phyloP scores from a whole-genome alignment of 768 basidiomycete species.

The Podaxis sp. region DNA sequence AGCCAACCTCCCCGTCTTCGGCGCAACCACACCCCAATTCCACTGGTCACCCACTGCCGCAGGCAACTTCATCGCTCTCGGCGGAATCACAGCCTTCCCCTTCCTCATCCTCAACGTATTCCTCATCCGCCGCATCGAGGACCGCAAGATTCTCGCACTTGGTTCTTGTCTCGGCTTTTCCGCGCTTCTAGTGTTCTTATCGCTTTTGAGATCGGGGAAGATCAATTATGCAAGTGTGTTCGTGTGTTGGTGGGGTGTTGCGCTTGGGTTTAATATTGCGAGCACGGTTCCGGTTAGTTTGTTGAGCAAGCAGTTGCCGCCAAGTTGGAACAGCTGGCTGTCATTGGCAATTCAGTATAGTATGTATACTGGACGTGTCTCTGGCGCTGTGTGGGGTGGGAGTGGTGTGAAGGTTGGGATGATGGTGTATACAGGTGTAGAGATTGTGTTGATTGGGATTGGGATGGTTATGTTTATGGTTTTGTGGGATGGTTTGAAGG shows the following conservation, averaged over 20 bases:
- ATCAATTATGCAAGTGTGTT: constrained; percentile 48
- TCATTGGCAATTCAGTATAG: constrained; percentile 67
- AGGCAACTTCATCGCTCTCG: constrained; percentile 69
- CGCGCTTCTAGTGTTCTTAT: constrained; percentile 51
- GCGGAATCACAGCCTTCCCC: constrained; percentile 58
- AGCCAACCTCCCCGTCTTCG: constrained; percentile 63
- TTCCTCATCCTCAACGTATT: constrained; percentile 63
- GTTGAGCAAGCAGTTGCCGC: constrained; percentile 66
- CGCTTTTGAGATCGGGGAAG: constrained; percentile 37
- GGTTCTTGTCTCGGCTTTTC: constrained; percentile 49
- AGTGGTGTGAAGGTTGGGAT: constrained; percentile 60
- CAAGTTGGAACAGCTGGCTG: constrained; percentile 52
- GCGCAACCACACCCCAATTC: constrained; percentile 36
- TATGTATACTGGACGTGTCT: constrained; percentile 60
- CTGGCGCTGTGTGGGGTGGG: constrained; percentile 68
- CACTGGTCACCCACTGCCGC: constrained; percentile 59
- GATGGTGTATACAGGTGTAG: constrained; percentile 53
- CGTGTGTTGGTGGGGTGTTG: constrained; percentile 54
- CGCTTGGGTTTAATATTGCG: constrained; percentile 69
- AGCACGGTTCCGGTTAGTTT: constrained; percentile 65
- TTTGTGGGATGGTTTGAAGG: constrained; percentile 62
- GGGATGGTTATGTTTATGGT: constrained; percentile 51
- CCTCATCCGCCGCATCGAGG: constrained; percentile 56
- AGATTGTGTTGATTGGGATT: constrained; percentile 57
- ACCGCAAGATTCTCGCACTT: constrained; percentile 53